These are phyloP conservation scores for Leccinum incarnatum DNA, from an alignment of 768 basidiomycete species.

Conservation along the genomic window DNA sequence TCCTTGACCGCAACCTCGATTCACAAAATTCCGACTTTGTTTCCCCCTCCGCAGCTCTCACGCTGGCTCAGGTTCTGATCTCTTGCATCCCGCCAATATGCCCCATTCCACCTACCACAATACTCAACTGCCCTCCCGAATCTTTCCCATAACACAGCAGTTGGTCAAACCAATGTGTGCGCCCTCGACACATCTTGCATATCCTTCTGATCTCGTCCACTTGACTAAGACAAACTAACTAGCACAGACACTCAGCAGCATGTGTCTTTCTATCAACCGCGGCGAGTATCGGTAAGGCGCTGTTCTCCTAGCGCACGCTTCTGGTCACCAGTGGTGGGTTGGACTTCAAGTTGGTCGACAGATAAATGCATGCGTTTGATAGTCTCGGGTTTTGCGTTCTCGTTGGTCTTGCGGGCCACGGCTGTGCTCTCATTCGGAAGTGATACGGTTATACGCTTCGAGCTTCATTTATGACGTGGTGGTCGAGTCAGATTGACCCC, in stretches of 20 bases:
- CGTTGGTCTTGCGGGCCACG: too few relatives aligned
- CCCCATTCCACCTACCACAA: conserved; percentile 24
- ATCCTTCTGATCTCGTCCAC: conserved; percentile 1
- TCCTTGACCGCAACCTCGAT: too few relatives aligned
- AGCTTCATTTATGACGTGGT: too few relatives aligned
- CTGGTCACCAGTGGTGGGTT: neutral
- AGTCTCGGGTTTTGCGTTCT: too few relatives aligned
- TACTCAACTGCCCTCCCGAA: conserved; percentile 50
- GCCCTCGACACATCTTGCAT: neutral
- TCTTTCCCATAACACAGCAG: conserved; percentile 42
- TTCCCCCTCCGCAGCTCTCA: too few relatives aligned
- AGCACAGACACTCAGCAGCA: conserved; percentile 9
- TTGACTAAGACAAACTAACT: neutral
- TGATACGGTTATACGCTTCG: too few relatives aligned
- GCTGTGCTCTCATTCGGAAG: too few relatives aligned
- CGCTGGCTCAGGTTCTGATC: conserved; percentile 7
- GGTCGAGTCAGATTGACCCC: too few relatives aligned
- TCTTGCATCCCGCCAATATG: conserved; percentile 1
- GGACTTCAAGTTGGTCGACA: too few relatives aligned
- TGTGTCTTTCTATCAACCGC: conserved; percentile 37
- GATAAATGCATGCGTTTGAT: too few relatives aligned
- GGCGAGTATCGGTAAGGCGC: conserved; percentile 32
- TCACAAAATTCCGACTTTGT: too few relatives aligned
- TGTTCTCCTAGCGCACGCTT: neutral
- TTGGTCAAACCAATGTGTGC: too few relatives aligned